phyloP scores from a whole-genome alignment of 1,139 yeast genomes.

The Arxiozyma slooffiae region DNA sequence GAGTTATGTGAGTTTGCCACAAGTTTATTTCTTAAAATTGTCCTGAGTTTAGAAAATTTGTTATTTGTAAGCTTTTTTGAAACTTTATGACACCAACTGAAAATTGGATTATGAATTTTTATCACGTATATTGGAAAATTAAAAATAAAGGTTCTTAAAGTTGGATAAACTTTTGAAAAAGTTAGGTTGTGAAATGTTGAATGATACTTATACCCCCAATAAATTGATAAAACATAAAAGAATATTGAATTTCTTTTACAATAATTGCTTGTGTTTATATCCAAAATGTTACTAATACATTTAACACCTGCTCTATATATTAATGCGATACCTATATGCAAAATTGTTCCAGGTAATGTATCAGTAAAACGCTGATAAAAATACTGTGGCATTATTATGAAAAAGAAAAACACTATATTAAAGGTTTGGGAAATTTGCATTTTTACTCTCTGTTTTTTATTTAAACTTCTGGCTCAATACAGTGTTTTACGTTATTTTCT shows the following conservation, averaged over 20 bases:
- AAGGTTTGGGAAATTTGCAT: neutral
- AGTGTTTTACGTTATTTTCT: too few species aligned
- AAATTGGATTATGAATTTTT: neutral
- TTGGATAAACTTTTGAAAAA: neutral
- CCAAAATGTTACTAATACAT: neutral
- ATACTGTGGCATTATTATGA: neutral
- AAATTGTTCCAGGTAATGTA: neutral
- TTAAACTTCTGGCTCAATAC: too few species aligned
- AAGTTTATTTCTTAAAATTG: too few species aligned
- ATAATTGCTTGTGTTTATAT: neutral
- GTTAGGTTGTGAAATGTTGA: neutral
- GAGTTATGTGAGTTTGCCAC: neutral
- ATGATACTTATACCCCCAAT: neutral
- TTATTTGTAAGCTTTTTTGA: too few species aligned
- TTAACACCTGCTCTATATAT: neutral
- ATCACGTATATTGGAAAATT: too few species aligned
- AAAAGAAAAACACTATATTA: neutral
- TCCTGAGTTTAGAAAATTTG: too few species aligned
- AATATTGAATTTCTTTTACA: neutral
- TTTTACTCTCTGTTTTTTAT: too few species aligned
- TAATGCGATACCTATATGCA: neutral
- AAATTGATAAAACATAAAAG: neutral
- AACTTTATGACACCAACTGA: neutral
- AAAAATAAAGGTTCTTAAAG: neutral
- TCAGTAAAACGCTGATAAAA: neutral